phyloP scores from a whole-genome alignment of 1,284 basidiomycete genomes.

The Puccinia horiana region DNA sequence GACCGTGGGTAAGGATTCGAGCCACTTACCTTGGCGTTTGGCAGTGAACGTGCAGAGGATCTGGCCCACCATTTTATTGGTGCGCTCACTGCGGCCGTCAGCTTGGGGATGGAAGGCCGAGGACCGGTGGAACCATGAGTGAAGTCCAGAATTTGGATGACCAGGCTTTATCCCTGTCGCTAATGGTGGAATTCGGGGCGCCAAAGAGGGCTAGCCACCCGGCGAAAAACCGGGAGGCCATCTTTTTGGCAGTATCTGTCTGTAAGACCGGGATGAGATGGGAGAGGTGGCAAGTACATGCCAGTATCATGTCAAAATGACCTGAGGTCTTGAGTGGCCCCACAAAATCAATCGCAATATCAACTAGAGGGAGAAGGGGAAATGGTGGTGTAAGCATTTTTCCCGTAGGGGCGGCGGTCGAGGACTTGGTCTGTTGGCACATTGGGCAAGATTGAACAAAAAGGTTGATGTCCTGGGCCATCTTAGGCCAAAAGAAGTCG shows the following conservation, averaged over 20 bases:
- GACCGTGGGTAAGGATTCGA: too few relatives aligned
- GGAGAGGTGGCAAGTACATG: constrained; percentile 11
- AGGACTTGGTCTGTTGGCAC: constrained; percentile 16
- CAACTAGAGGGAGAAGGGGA: not conserved
- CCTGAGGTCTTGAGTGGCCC: constrained; percentile 1
- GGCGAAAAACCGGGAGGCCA: constrained; percentile 6
- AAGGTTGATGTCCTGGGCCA: not conserved
- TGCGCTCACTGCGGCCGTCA: constrained; percentile 56
- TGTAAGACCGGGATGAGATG: too few relatives aligned
- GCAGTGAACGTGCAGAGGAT: constrained; percentile 43
- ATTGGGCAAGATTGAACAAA: constrained; percentile 12
- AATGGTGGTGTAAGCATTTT: constrained; percentile 16
- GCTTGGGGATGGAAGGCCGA: constrained; percentile 55
- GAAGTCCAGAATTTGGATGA: constrained; percentile 54
- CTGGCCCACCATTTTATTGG: constrained; percentile 59
- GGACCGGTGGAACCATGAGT: constrained; percentile 51
- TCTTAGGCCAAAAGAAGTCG: constrained; percentile 26
- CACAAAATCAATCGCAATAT: constrained; percentile 29
- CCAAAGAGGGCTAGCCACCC: constrained; percentile 44
- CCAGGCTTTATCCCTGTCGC: constrained; percentile 55
- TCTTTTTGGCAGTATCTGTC: constrained; percentile 18
- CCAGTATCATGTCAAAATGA: constrained; percentile 21
- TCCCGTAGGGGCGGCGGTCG: constrained; percentile 13
- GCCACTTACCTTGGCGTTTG: constrained; percentile 50
- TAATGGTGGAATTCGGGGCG: constrained; percentile 53